phyloP scores from a whole-genome alignment of 2,329 filamentous ascomycete species.

The Exophiala sp. region DNA sequence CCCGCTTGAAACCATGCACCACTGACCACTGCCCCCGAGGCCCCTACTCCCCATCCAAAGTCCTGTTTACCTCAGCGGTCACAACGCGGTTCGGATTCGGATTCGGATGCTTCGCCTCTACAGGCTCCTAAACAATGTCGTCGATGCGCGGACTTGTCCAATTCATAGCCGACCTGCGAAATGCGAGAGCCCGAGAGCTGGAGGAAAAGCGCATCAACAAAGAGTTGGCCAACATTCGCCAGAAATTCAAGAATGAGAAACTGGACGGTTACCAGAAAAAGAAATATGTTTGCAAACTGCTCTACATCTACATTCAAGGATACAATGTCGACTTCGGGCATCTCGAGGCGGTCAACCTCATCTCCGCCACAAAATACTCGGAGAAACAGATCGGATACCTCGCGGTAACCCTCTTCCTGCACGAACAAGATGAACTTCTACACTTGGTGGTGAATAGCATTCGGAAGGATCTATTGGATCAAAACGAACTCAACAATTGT shows the following conservation, averaged over 20 bases:
- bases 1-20: background rate
- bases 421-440: constrained; percentile 92
- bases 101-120: constrained; percentile 5
- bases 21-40: constrained; percentile 2
- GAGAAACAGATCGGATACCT: constrained; percentile 99
- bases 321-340: constrained; percentile 99
- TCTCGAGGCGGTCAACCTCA: constrained; percentile 94
- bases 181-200: constrained; percentile 86
- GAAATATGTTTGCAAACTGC: constrained; percentile 99
- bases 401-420: constrained; percentile 92
- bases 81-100: background rate
- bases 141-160: constrained; percentile 74
- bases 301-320: constrained; percentile 98
- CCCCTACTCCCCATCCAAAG: background rate
- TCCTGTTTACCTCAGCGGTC: constrained; percentile 1
- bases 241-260: constrained; percentile 95
- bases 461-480: constrained; percentile 85
- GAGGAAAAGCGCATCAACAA: constrained; percentile 99
- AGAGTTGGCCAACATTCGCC: constrained; percentile 94
- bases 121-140: constrained; percentile 20
- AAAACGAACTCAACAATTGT: constrained; percentile 97
- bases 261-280: constrained; percentile 98
- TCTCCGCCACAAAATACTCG: constrained; percentile 94
- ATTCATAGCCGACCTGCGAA: constrained; percentile 94
- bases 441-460: constrained; percentile 98